Conservation (phyloP, 2,329 filamentous ascomycete genomes). For the Penicillium capsulatum region DNA sequence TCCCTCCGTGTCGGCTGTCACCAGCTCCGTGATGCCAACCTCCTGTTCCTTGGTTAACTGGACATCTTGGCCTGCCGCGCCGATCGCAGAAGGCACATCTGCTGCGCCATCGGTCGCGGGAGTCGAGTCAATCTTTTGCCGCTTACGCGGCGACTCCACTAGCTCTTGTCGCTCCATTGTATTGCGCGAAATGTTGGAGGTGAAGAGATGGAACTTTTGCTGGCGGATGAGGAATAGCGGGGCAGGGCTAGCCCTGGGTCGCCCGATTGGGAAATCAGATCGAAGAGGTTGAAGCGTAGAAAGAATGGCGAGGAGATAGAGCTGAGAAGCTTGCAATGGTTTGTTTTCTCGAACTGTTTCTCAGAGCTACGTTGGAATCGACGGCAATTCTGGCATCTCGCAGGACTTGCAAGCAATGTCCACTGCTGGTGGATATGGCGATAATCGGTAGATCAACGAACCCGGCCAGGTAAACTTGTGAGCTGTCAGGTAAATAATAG, state of each 20-base stretch:
- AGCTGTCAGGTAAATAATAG: no score
- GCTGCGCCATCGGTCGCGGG: slow-evolving; percentile 13
- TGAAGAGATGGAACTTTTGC: slow-evolving; percentile 17
- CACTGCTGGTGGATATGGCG: no score
- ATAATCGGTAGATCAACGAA: no score
- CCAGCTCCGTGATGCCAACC: slow-evolving; percentile 62
- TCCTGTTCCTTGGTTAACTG: slow-evolving; percentile 41
- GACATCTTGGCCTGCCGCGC: slow-evolving; percentile 21
- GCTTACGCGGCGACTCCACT: slow-evolving; percentile 36
- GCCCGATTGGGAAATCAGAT: slow-evolving; percentile 18
- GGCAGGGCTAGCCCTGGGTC: slow-evolving; percentile 27
- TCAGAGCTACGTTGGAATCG: no score
- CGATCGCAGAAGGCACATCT: slow-evolving; percentile 10
- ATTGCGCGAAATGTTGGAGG: slow-evolving; percentile 7
- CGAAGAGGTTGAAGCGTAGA: no score
- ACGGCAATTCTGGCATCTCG: no score
- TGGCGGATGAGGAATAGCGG: slow-evolving; percentile 20
- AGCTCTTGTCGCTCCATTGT: slow-evolving; percentile 32
- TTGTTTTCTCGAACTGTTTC: no score
- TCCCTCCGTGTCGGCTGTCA: slow-evolving; percentile 53
- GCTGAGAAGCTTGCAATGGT: no score
- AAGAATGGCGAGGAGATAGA: no score
- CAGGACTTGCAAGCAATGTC: no score
- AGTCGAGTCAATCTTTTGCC: slow-evolving; percentile 31
- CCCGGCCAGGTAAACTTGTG: no score